Evolutionary conservation across 257 asterid species (phyloP).

Genomic region (Solanum peruvianum): DNA sequence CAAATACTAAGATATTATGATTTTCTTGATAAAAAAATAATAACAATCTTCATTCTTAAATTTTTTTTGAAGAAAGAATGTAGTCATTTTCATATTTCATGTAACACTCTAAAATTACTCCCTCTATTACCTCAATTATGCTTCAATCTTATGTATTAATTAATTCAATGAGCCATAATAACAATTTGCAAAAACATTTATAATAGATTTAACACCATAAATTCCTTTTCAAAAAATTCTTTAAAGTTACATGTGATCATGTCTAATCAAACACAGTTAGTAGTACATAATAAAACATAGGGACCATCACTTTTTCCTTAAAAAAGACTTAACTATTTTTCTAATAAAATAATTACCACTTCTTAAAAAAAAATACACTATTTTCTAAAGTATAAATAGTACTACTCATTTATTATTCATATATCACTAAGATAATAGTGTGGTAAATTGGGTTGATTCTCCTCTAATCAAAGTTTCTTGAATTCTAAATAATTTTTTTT

Average conservation of each 20-base stretch:
- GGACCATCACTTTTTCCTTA: constrained; percentile 1
- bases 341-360: background rate
- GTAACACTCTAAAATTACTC: background rate
- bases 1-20: background rate
- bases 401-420: too few species aligned
- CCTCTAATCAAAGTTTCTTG: fast-evolving
- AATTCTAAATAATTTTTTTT: too few species aligned
- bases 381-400: background rate
- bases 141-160: background rate
- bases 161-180: background rate
- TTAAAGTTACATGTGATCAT: background rate
- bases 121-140: too few species aligned
- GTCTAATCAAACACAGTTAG: background rate
- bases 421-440: background rate
- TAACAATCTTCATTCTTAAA: background rate
- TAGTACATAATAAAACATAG: background rate
- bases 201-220: background rate
- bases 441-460: background rate
- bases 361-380: background rate
- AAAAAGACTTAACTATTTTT: background rate
- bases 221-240: background rate
- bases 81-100: background rate
- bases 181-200: background rate
- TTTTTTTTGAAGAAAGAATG: too few species aligned
- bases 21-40: too few species aligned